Conservation (phyloP, 805 yeast species). For the Wickerhamomyces kurtzmanii region DNA sequence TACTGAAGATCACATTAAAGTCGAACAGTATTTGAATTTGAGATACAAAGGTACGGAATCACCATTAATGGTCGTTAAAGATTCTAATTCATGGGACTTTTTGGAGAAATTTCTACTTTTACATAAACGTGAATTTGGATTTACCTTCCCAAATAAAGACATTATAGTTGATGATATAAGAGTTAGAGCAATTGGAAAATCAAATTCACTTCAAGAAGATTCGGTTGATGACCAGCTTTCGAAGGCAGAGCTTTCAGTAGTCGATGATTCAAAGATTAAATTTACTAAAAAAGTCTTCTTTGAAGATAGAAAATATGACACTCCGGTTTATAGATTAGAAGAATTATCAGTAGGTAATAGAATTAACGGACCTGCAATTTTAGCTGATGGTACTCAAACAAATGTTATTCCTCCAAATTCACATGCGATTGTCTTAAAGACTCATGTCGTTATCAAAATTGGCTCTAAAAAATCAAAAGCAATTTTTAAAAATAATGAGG, state of each 20-base stretch:
- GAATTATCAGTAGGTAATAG: slow-evolving; percentile 41
- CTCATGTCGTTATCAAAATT: slow-evolving; percentile 48
- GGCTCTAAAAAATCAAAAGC: slow-evolving; percentile 7
- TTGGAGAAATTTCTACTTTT: slow-evolving; percentile 35
- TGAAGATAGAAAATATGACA: slow-evolving; percentile 34
- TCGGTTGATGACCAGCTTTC: slow-evolving; percentile 45
- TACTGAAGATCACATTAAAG: slow-evolving; percentile 27
- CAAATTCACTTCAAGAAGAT: slow-evolving; percentile 28
- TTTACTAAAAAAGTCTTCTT: slow-evolving; percentile 45
- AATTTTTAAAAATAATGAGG: slow-evolving; percentile 14
- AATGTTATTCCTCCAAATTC: slow-evolving; percentile 59
- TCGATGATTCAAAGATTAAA: slow-evolving; percentile 17
- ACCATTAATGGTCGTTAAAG: slow-evolving; percentile 53
- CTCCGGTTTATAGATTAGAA: slow-evolving; percentile 49
- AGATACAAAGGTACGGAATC: slow-evolving; percentile 89
- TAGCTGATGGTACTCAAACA: slow-evolving; percentile 78
- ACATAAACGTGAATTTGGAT: slow-evolving; percentile 70
- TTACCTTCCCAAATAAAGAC: slow-evolving; percentile 44
- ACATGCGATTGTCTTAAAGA: slow-evolving; percentile 41
- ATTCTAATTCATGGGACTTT: slow-evolving; percentile 20
- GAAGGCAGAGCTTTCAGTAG: slow-evolving; percentile 18
- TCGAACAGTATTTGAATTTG: slow-evolving; percentile 65
- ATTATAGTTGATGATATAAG: slow-evolving; percentile 66
- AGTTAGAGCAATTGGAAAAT: slow-evolving; percentile 64
- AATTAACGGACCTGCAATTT: slow-evolving; percentile 63